phyloP scores from a whole-genome alignment of 2,329 filamentous ascomycete genomes.

The Pestalotiopsis sp. region DNA sequence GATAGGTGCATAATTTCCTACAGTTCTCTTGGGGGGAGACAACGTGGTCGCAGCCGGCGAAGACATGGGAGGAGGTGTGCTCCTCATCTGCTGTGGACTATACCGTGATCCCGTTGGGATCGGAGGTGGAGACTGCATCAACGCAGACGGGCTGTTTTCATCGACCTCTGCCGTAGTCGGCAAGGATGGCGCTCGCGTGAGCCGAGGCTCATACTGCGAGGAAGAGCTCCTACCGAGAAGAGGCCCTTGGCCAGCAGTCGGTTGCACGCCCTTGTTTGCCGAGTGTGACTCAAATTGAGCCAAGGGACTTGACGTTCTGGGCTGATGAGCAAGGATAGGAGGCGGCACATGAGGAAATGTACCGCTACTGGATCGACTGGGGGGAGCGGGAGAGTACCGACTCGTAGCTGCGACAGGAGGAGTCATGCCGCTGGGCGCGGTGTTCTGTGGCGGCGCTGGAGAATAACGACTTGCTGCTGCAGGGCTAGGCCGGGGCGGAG shows the following conservation, averaged over 20 bases:
- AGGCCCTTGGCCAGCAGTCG: conserved; percentile 41
- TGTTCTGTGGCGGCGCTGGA: conserved; percentile 51
- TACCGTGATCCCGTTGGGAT: conserved; percentile 38
- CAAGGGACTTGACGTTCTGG: conserved; percentile 67
- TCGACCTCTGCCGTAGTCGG: conserved; percentile 66
- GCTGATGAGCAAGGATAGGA: conserved; percentile 58
- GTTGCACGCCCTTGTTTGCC: conserved; percentile 26
- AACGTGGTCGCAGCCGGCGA: conserved; percentile 43
- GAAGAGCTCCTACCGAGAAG: conserved; percentile 53
- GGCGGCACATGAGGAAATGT: conserved; percentile 45
- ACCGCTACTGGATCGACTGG: conserved; percentile 41
- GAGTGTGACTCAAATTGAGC: conserved; percentile 62
- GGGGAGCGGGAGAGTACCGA: conserved; percentile 58
- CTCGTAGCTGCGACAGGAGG: conserved; percentile 41
- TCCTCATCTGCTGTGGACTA: conserved; percentile 40
- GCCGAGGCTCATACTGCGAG: conserved; percentile 54
- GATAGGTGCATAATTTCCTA: conserved; percentile 55
- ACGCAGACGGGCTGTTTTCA: conserved; percentile 49
- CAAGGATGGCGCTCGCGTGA: conserved; percentile 59
- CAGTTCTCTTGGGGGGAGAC: conserved; percentile 59
- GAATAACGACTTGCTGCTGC: conserved; percentile 58
- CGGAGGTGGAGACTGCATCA: conserved; percentile 26
- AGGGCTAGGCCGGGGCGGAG: conserved; percentile 32
- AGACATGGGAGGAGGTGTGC: conserved; percentile 53
- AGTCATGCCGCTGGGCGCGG: conserved; percentile 40